Percentiles rank a stretch among this genome's conserved stretches.
phyloP scores from a whole-genome alignment of 345 rosid genomes.

The Eucalyptus tenuipes region DNA sequence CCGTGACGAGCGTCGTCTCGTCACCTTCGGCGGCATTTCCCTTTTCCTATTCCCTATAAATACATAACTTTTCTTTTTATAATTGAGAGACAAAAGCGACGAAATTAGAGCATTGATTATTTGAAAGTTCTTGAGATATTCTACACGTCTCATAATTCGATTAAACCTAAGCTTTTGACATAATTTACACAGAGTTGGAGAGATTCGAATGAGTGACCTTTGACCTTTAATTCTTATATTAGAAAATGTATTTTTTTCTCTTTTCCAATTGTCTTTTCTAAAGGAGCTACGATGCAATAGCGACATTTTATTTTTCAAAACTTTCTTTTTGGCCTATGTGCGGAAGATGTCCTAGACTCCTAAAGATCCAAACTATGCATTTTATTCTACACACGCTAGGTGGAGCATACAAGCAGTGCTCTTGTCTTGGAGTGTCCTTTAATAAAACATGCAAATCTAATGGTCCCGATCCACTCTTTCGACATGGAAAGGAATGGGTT shows the following conservation, averaged over 20 bases:
- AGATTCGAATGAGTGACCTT: not conserved
- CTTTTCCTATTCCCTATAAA: not conserved
- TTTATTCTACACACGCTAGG: not conserved
- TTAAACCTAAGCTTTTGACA: not conserved
- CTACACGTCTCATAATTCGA: not conserved
- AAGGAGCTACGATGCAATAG: not conserved
- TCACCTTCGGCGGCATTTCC: not conserved
- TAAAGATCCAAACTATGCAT: not conserved
- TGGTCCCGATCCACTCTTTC: not conserved
- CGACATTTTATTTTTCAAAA: not conserved
- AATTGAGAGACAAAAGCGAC: not conserved
- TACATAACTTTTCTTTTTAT: not conserved
- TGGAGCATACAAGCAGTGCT: not conserved
- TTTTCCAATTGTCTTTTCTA: not conserved
- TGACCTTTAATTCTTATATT: not conserved
- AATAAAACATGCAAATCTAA: not conserved
- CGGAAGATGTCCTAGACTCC: not conserved
- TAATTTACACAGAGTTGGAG: not conserved
- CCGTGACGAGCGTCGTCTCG: not conserved
- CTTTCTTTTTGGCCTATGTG: not conserved
- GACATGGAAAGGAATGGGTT: not conserved
- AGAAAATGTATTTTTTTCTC: not conserved
- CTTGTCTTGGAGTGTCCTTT: not conserved
- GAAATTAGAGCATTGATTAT: not conserved
- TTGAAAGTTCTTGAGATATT: not conserved